Evolutionary conservation across 116 monocot genomes (phyloP), one percentile per base, ranked within the genome.

Genomic region (Dioscorea cayenensis): DNA sequence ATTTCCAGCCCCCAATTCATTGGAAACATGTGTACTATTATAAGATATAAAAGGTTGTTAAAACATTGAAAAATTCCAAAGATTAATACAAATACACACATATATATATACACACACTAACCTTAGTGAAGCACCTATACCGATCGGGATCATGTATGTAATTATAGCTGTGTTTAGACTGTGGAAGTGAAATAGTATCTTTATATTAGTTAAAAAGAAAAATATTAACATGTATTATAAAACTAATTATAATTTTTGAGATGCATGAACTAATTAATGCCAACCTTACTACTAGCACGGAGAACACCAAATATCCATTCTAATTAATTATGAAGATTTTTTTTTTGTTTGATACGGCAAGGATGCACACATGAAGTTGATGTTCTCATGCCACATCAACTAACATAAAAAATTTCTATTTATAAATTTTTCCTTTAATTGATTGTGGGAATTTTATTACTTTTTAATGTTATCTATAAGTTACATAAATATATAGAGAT

Each of bases 1-100:
- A 36, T 67, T 18, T 19, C 73, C 73, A 25, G 67, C 78, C 25
- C 78, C 78, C 28, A 78, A 29, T 61, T 78, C 77, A 48, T 77
- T 66, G 5, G 77, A 77, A 50, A 72, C 77, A 5, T 72, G 43
- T 18, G 51, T 49, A 16, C 77, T 77, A 50, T 28, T 52, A 36
- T 12, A 0, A 18, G 0, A 7, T 23, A 16, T 19, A 18, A 55
- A 55, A 55, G 18, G n/a, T 55, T 1, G 1, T 55, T 14, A 12
- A 43, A 43, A 8, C 12, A 36, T 4, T 50, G 4, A 68, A 3
- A 22, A 22, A 35, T 36, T 19, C 18, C 14, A 18, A 11, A 6
- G 17, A 14, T 35, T 1, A 43, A 4, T 11, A 49, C 16, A 48
- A 0, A 25, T 25, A 25, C 25, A 43, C 2, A 67, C 1, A 32